A percentile compares a stretch with the other conserved stretches of the same genome.
phyloP scores from a whole-genome alignment of 2,329 filamentous ascomycete species.

The Fusarium buharicum region DNA sequence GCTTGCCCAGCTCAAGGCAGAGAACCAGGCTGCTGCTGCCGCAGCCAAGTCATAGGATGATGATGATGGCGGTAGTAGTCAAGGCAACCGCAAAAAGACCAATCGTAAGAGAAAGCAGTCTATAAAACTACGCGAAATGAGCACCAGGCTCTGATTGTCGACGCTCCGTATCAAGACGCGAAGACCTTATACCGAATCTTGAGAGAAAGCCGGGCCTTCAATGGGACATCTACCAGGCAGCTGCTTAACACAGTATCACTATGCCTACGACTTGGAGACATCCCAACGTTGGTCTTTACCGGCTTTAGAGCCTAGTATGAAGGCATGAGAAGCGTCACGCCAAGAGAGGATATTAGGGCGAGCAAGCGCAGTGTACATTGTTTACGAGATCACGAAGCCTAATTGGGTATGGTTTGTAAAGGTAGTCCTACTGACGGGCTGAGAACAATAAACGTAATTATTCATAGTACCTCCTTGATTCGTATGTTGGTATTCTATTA shows the following conservation, averaged over 20 bases:
- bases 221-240: neutral
- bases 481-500: too few relatives aligned
- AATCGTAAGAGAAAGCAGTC: slow-evolving; percentile 6
- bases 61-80: neutral
- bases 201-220: too few relatives aligned
- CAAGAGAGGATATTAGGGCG: neutral
- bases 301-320: neutral
- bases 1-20: slow-evolving; percentile 69
- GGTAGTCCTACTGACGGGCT: too few relatives aligned
- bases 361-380: too few relatives aligned
- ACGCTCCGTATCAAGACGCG: neutral
- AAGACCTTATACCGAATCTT: neutral
- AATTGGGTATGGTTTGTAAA: too few relatives aligned
- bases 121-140: slow-evolving; percentile 1
- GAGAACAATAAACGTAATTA: too few relatives aligned
- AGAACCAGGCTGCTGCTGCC: slow-evolving; percentile 60
- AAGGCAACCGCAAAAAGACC: slow-evolving; percentile 7
- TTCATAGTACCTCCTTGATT: too few relatives aligned
- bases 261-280: neutral
- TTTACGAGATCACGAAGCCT: too few relatives aligned
- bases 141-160: neutral
- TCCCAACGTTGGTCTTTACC: neutral
- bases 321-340: neutral
- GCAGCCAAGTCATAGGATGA: slow-evolving; percentile 46
- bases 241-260: neutral